Percentiles rank a stretch among this genome's conserved stretches.
These are phyloP conservation scores for Dactylellina cionopaga DNA, from an alignment of 2,329 filamentous ascomycete genomes.

Conservation along the genomic window DNA sequence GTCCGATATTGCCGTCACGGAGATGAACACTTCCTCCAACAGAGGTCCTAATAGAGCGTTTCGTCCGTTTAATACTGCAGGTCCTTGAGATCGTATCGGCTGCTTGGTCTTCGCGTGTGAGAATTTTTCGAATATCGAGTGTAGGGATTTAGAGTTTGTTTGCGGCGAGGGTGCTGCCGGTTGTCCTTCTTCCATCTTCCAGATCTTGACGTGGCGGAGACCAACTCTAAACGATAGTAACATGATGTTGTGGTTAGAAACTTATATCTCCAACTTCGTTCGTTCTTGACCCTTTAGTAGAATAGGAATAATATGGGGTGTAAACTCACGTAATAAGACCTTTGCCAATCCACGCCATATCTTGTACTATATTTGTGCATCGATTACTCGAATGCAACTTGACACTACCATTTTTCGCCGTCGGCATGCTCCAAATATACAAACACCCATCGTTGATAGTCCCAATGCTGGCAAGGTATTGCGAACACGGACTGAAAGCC, in stretches of 20 bases:
- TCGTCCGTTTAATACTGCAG: conserved; percentile 81
- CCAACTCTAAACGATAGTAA: conserved; percentile 73
- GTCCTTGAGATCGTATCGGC: conserved; percentile 63
- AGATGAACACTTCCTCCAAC: conserved; percentile 84
- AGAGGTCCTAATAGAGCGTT: conserved; percentile 86
- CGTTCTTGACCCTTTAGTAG: neutral
- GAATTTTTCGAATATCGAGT: conserved; percentile 58
- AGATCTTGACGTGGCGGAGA: conserved; percentile 90
- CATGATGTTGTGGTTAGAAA: too few species aligned
- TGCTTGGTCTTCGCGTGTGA: conserved; percentile 46
- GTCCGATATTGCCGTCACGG: conserved; percentile 76
- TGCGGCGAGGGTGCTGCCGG: conserved; percentile 61
- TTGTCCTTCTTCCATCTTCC: conserved; percentile 78
- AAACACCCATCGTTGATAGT: conserved; percentile 92
- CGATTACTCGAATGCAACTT: conserved; percentile 87
- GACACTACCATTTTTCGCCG: conserved; percentile 61
- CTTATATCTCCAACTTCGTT: conserved; percentile 33
- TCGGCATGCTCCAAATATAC: conserved; percentile 79
- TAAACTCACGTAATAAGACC: conserved; percentile 73
- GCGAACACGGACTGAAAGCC: conserved; percentile 87
- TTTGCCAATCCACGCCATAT: conserved; percentile 90
- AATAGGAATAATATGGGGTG: neutral
- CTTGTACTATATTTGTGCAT: conserved; percentile 85
- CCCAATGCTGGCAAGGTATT: conserved; percentile 87
- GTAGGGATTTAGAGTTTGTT: conserved; percentile 43